phyloP scores from a whole-genome alignment of 352 stramenopile genomes.

The Phytophthora megakarya region DNA sequence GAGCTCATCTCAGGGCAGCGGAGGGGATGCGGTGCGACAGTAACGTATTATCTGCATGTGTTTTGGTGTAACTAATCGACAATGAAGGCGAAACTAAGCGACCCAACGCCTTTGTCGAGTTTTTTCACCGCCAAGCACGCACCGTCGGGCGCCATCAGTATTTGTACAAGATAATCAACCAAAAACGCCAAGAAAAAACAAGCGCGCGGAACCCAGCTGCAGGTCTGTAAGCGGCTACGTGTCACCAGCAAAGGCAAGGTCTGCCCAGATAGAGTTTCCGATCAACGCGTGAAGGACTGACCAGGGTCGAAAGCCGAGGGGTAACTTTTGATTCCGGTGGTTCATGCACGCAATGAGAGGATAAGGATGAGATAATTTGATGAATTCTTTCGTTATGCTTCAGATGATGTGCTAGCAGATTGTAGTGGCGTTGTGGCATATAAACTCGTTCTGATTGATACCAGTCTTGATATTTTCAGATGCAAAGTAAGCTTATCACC shows the following conservation, averaged over 20 bases:
- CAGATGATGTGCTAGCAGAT: neutral
- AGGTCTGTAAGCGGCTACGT: slow-evolving; percentile 11
- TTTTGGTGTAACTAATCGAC: slow-evolving; percentile 44
- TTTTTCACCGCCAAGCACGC: slow-evolving; percentile 31
- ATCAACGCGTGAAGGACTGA: slow-evolving; percentile 20
- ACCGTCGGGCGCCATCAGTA: slow-evolving; percentile 33
- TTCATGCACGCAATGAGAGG: slow-evolving; percentile 20
- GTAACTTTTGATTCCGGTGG: slow-evolving; percentile 39
- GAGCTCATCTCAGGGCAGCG: slow-evolving; percentile 29
- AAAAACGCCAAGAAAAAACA: slow-evolving; percentile 43
- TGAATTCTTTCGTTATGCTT: slow-evolving; percentile 42
- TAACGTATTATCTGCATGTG: slow-evolving; percentile 56
- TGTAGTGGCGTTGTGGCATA: too few species aligned
- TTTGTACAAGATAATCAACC: slow-evolving; percentile 55
- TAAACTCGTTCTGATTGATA: too few species aligned
- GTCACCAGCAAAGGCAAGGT: slow-evolving; percentile 14
- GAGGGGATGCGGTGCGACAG: slow-evolving; percentile 42
- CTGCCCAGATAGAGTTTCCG: slow-evolving; percentile 39
- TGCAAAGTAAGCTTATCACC: too few species aligned
- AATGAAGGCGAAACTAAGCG: slow-evolving; percentile 35
- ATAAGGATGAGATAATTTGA: slow-evolving; percentile 39
- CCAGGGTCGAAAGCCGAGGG: slow-evolving; percentile 34
- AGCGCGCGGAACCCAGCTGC: slow-evolving; percentile 25
- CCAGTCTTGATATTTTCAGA: too few species aligned
- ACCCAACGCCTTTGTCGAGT: slow-evolving; percentile 25